Base-by-base conservation (phyloP, 108 stramenopile genomes). In the Fragilariopsis cylindrus region DNA sequence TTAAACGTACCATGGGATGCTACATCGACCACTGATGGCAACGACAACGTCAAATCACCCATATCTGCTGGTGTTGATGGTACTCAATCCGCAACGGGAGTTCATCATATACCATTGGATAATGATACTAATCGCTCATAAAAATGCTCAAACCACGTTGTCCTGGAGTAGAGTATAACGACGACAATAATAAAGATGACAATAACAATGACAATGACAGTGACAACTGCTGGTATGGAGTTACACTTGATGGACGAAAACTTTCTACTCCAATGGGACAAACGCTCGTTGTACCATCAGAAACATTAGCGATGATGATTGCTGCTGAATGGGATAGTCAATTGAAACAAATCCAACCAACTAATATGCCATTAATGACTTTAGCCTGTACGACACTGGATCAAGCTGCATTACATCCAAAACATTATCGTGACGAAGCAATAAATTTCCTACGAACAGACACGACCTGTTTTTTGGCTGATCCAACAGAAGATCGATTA, bases 361-460 rank as follows among this genome's bases (percentile, higher is more conserved):
- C 96, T n/a, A 84, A 93, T 58, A 98, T 98, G 98, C 98, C 99
- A 5, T 78, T 98, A n/a, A 98, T 96, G 96, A 97, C 96, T 0
- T 74, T 98, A 79, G 95, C 74, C 44, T 98, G 89, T 87, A 99
- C 95, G 12, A 85, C 89, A 12, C 82, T 96, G 49, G 96, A 96
- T 83, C 96, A 96, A 72, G 87, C 84, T 2, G 77, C 86, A 16
- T 69, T 76, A 39, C 75, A 89, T 66, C 85, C 89, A 13, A 62
- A 72, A 0, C 54, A 68, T 0, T 84, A 84, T 73, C 81, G 73
- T 49, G 56, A 80, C 7, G 71, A 88, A 56, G 72, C 83, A 15
- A 63, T 98, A 74, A 58, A 80, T 11, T 98, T 87, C 73, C 75
- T 98, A 70, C 69, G 78, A 6, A 98, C 96, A 54, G 97, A 98